Base-by-base conservation (phyloP, 192 early-diverging fungal genomes). In the Lobosporangium transversale region DNA sequence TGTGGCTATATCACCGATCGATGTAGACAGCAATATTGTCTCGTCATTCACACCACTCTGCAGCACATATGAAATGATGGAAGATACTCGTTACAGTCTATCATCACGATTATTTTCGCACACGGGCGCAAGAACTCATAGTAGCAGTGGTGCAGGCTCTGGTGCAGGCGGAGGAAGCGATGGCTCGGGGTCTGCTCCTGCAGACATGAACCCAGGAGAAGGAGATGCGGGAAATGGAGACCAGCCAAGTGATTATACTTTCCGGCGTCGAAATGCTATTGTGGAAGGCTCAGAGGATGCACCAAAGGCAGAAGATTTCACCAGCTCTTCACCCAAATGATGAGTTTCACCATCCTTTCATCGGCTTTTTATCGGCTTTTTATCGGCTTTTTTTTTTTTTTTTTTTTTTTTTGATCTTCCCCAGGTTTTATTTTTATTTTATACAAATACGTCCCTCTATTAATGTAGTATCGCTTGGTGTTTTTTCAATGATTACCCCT, bases 201-300 rank as follows among this genome's bases (percentile, higher is more conserved):
- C 23, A 5, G 73, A 59, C 27, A 48, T 62, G 53, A 60, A 17
- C 36, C 73, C 73, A 33, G 73, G 73, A 49, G 73, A 64, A 59
- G 73, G 73, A 20, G 73, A 76, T 33, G 51, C 54, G 2, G 45
- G 33, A 12, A 64, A 66, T 20, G 73, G 73, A 10, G 73, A 66
- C 30, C 36, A 50, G 24, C 73, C 73, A 26, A 67, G 64, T 2
- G 73, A 76, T 21, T 76, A 76, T 37, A 76, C 73, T n/a, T 76
- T 67, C 53, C 37, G 73, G 53, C 63, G 73, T 31, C 40, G 73
- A 54, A 76, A 76, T 15, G 73, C 73, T 15, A 76, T 76, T 52
- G 73, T 76, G 6, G 73, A 76, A 20, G 73, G 73, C 20, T 66
- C 64, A 18, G 73, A 76, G 3, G 73, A 76, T n/a, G 73, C 73